Evolutionary conservation across 1,284 basidiomycete genomes (phyloP).

Genomic region (Moniliophthora roreri): DNA sequence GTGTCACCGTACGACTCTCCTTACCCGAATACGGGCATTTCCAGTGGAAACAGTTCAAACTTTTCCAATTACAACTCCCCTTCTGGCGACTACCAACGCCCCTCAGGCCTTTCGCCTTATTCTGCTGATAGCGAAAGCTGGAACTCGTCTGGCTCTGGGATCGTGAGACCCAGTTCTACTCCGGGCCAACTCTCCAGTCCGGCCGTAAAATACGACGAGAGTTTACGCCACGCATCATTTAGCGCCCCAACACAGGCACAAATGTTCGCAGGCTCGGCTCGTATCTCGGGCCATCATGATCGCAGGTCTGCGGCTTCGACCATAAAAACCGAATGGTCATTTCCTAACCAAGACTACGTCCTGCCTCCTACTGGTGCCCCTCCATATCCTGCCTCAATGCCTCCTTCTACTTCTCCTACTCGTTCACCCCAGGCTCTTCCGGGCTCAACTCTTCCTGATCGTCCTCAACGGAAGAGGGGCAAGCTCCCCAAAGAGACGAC

Average conservation of each 20-base stretch:
- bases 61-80: conserved; percentile 48
- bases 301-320: conserved; percentile 48
- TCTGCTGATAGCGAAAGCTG: conserved; percentile 47
- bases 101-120: conserved; percentile 33
- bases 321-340: conserved; percentile 53
- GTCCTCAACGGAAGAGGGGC: conserved; percentile 76
- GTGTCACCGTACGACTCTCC: conserved; percentile 40
- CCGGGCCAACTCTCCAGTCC: conserved; percentile 52
- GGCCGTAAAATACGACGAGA: conserved; percentile 64
- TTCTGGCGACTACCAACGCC: conserved; percentile 42
- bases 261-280: conserved; percentile 63
- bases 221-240: conserved; percentile 62
- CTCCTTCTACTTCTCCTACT: conserved; percentile 46
- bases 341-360: conserved; percentile 41
- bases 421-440: conserved; percentile 52
- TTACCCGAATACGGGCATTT: conserved; percentile 30
- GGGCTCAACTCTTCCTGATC: conserved; percentile 63
- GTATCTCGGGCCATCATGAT: conserved; percentile 69
- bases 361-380: conserved; percentile 33
- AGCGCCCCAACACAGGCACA: conserved; percentile 54
- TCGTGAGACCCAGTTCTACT: conserved; percentile 57
- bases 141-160: conserved; percentile 44
- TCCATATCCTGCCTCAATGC: conserved; percentile 40
- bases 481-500: conserved; percentile 90
- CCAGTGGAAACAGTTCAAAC: conserved; percentile 32